Percentiles rank a stretch among this genome's conserved stretches.
Evolutionary conservation across 345 rosid genomes (phyloP).

Genomic region (Citrus australasica): DNA sequence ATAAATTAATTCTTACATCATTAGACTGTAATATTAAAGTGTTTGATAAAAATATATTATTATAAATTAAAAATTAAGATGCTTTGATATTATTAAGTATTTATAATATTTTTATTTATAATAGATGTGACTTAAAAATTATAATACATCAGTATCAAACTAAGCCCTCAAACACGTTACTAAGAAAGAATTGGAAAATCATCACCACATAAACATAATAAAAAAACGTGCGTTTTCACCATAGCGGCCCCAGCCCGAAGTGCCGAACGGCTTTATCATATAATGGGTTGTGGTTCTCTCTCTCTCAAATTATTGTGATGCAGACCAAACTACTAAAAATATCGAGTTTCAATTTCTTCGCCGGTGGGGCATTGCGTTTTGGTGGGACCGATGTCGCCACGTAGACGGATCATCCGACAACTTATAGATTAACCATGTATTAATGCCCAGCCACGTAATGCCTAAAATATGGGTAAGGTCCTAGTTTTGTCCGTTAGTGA

Average conservation of each 20-base stretch:
- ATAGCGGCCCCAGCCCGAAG: neutral
- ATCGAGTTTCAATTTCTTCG: neutral
- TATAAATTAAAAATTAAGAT: no score
- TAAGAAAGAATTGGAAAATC: no score
- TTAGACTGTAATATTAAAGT: accelerated
- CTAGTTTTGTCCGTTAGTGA: conserved; percentile 19
- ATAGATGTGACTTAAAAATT: no score
- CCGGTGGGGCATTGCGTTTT: neutral
- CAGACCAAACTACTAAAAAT: conserved; percentile 10
- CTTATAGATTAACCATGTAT: neutral
- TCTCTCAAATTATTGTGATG: conserved; percentile 24
- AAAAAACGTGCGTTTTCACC: no score
- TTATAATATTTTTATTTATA: no score
- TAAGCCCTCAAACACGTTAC: no score
- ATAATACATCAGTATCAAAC: no score
- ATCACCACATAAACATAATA: no score
- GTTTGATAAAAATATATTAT: accelerated
- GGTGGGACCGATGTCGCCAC: neutral
- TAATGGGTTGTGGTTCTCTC: no score
- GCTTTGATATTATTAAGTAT: no score
- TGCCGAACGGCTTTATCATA: neutral
- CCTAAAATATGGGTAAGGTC: neutral
- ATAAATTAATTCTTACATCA: accelerated
- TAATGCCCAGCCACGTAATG: neutral
- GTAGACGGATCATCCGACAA: neutral